A percentile compares a stretch with the other conserved stretches of the same genome.
Conservation (phyloP, 768 basidiomycete species). For the Termitomyces sp. region DNA sequence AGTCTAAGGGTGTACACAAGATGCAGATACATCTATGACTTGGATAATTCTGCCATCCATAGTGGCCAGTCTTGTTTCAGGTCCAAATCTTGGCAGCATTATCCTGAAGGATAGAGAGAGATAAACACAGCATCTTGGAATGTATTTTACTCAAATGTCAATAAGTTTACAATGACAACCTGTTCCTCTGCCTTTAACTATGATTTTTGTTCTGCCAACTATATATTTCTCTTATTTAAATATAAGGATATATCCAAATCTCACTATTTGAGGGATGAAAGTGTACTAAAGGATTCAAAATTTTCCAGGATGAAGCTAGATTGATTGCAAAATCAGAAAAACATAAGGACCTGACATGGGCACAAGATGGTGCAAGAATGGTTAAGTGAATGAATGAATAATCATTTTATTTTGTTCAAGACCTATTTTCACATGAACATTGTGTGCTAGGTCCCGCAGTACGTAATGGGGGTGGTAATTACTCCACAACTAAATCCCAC, state of each 20-base stretch:
- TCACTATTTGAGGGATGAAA: no score
- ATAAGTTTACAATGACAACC: background rate
- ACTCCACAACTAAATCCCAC: no score
- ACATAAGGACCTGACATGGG: no score
- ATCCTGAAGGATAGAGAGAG: background rate
- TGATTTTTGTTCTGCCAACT: conserved; percentile 20
- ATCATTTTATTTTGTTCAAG: no score
- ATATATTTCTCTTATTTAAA: background rate
- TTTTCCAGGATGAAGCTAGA: no score
- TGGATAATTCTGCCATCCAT: background rate
- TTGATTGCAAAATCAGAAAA: no score
- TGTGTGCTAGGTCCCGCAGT: no score
- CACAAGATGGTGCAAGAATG: no score
- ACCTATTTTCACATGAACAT: no score
- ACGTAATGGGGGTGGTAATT: no score
- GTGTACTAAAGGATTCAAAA: no score
- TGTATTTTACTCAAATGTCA: background rate
- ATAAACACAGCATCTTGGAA: background rate
- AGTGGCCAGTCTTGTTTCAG: background rate
- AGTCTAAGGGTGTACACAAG: conserved; percentile 26
- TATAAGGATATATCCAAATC: background rate
- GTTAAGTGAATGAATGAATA: no score
- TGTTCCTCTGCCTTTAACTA: background rate
- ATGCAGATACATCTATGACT: background rate
- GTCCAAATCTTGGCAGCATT: background rate